Conservation (phyloP, 441 rosid genomes). For the Flueggea neowawraea region DNA sequence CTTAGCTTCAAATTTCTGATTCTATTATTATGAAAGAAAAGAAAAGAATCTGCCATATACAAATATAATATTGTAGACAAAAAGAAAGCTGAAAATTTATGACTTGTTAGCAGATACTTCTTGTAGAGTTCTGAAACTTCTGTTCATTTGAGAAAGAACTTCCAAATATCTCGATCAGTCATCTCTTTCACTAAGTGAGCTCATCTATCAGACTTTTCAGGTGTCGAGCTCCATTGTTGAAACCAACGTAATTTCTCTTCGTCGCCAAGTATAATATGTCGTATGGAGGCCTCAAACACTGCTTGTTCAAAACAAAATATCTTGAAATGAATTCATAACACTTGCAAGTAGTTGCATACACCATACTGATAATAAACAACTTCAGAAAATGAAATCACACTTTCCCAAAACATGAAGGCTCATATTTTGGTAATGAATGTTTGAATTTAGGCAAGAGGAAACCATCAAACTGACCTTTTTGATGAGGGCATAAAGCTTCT, state of each 20-base stretch:
- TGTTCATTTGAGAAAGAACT: slow-evolving; percentile 83
- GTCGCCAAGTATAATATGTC: slow-evolving; percentile 87
- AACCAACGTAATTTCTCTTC: slow-evolving; percentile 82
- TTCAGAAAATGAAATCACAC: too few relatives aligned
- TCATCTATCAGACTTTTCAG: slow-evolving; percentile 81
- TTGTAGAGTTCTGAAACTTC: neutral
- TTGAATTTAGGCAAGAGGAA: too few relatives aligned
- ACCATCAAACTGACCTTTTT: slow-evolving; percentile 63
- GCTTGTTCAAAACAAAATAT: slow-evolving; percentile 16
- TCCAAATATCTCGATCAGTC: slow-evolving; percentile 89
- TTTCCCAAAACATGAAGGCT: too few relatives aligned
- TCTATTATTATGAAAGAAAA: too few relatives aligned
- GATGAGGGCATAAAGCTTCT: slow-evolving; percentile 79
- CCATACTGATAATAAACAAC: too few relatives aligned
- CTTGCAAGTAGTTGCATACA: too few relatives aligned
- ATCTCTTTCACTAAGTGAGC: slow-evolving; percentile 80
- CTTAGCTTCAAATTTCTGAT: too few relatives aligned
- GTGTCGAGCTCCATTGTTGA: slow-evolving; percentile 62
- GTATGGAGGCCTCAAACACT: slow-evolving; percentile 96
- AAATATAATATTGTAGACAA: slow-evolving; percentile 4
- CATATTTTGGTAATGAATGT: too few relatives aligned
- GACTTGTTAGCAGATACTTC: slow-evolving; percentile 11
- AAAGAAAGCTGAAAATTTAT: slow-evolving; percentile 3
- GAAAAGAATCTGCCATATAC: slow-evolving; percentile 14
- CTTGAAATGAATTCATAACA: neutral